These are phyloP conservation scores for Aspergillus sp. DNA, from an alignment of 2,329 filamentous ascomycete species.

Conservation along the genomic window DNA sequence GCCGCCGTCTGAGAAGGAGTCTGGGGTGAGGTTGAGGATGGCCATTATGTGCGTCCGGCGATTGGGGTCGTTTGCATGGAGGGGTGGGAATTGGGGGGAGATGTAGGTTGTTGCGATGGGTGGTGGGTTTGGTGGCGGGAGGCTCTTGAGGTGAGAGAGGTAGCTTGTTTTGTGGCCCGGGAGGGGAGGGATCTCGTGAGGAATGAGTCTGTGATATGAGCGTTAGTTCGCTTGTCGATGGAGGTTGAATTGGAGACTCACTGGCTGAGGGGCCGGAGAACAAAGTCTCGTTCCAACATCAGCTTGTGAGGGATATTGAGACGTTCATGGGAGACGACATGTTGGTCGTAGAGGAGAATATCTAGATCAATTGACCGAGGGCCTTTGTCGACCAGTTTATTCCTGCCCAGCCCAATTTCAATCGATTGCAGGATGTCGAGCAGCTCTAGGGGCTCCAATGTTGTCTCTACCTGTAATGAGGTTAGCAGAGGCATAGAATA, in stretches of 20 bases:
- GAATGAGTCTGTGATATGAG: conserved; percentile 38
- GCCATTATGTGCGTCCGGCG: conserved; percentile 82
- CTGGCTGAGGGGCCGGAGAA: conserved; percentile 75
- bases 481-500: conserved; percentile 1
- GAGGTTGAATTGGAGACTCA: conserved; percentile 19
- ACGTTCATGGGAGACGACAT: conserved; percentile 65
- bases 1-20: conserved; percentile 95
- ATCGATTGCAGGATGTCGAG: conserved; percentile 81
- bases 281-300: conserved; percentile 90
- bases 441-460: conserved; percentile 70
- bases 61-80: conserved; percentile 57
- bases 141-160: conserved; percentile 33
- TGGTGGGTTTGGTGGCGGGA: conserved; percentile 34
- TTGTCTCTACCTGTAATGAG: conserved; percentile 70
- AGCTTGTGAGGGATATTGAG: conserved; percentile 81
- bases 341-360: conserved; percentile 76
- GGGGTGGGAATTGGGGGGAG: conserved; percentile 44
- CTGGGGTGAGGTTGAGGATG: conserved; percentile 90
- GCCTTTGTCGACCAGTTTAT: conserved; percentile 87
- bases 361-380: conserved; percentile 94
- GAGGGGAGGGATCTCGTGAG: conserved; percentile 37
- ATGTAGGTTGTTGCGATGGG: conserved; percentile 43
- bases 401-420: conserved; percentile 74
- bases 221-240: conserved; percentile 8
- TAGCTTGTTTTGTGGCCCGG: conserved; percentile 32